Evolutionary conservation across 352 stramenopile species (phyloP), one percentile per base, ranked within the genome.

Genomic region (Pythium volutum): DNA sequence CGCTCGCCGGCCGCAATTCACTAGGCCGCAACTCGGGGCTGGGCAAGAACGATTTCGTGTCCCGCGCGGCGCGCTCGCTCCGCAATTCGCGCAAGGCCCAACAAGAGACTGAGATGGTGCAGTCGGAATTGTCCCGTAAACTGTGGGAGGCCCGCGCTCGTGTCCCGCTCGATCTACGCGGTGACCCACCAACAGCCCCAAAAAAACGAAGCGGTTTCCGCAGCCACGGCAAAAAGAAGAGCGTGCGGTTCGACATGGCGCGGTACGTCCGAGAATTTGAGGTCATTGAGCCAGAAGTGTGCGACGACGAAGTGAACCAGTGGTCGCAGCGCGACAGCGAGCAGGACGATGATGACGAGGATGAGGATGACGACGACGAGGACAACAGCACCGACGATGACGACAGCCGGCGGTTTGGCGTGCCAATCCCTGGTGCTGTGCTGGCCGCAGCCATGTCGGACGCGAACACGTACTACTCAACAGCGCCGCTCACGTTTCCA

Each of bases 221-320:
- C 1, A 34, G 43, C 15, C 43, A 42, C n/a, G n/a, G n/a, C 3
- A 48, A 68, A 9, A 38, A 36, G 12, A 72, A 68, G 50, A 59
- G 59, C 33, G 65, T 67, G 39, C 64, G 69, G 15, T 72, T 73
- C 18, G 61, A 72, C 51, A 66, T 72, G 59, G 63, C 51, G 15
- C 46, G 25, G 14, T 72, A 72, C 43, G 55, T 39, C 26, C 69
- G 69, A 20, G 66, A 73, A 55, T 77, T 77, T 63, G 70, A 77
- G 18, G 70, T 74, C 20, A 50, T 66, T 20, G 55, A 64, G 22
- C 66, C 66, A 1, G 45, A 67, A 43, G 49, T 54, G 31, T 64
- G 33, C 29, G 67, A 72, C 16, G 70, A 67, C 39, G 69, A 71
- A 46, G 58, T 65, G 3, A 46, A 71, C 36, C 49, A 50, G 4